Conservation (phyloP, 2,329 filamentous ascomycete genomes). For the Fusarium veterinarium region DNA sequence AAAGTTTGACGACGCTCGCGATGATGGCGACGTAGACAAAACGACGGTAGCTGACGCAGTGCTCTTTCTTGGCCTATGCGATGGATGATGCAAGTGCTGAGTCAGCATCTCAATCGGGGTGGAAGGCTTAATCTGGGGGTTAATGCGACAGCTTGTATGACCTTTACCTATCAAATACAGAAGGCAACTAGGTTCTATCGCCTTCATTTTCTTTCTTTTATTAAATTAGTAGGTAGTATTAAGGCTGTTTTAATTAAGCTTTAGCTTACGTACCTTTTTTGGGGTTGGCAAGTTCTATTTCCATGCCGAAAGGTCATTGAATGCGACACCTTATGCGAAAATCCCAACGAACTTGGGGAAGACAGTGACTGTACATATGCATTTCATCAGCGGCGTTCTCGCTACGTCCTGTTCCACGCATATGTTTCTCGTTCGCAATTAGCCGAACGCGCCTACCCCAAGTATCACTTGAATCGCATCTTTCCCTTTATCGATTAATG, state of each 20-base stretch:
- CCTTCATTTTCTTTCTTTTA: neutral
- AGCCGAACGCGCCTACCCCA: neutral
- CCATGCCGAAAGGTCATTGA: neutral
- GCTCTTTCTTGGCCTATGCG: neutral
- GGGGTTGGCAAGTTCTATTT: neutral
- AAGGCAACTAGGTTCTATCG: neutral
- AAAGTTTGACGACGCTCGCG: slow-evolving; percentile 26
- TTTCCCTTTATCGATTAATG: neutral
- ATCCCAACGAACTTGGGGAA: neutral
- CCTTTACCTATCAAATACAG: neutral
- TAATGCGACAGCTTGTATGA: neutral
- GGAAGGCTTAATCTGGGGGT: neutral
- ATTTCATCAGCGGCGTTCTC: neutral
- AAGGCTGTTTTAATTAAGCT: neutral
- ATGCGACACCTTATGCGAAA: neutral
- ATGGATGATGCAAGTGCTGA: slow-evolving; percentile 2
- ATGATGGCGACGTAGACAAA: slow-evolving; percentile 30
- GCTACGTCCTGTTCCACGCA: neutral
- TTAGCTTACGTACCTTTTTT: neutral
- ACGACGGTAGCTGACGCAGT: slow-evolving; percentile 39
- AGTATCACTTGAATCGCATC: neutral
- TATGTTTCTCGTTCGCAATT: neutral
- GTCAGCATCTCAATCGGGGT: slow-evolving; percentile 1
- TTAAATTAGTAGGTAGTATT: neutral
- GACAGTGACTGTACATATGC: neutral